Base-by-base conservation (phyloP, 306 rosid species). In the Vachellia pachyceras region DNA sequence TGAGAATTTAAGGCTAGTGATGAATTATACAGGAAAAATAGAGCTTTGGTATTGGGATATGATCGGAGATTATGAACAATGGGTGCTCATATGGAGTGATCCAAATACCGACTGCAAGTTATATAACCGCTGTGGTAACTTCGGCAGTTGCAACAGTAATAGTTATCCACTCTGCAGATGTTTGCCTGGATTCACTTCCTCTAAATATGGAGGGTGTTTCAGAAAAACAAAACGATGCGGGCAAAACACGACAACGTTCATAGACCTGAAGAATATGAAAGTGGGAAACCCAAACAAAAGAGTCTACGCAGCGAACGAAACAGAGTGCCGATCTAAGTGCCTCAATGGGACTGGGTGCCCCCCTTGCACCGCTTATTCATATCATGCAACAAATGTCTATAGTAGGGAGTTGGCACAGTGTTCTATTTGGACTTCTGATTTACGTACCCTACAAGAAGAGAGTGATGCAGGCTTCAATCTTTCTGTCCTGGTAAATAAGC, bases 361-460 rank as follows among this genome's bases (percentile, higher is more conserved):
- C 8, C 3, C 4, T 60, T 23, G 67, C 39, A 23, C 37, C 0
- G 67, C 67, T 5, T 60, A 60, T 60, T 60, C 17, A 11, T 60
- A 60, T 23, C 17, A 58, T 23, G 18, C 9, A 25, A 25, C 67
- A 23, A 1, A 4, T 60, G 7, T 3, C 25, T 1, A 54, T 54
- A n/a, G 12, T n/a, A 54, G 5, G 17, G 2, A 0, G 0, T 44
- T 10, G 2, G 2, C 1, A 7, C 60, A 0, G 5, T 91, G 91
- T 61, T 1, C 1, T 25, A 72, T 66, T 63, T 91, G 92, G 95
- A 45, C 13, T 0, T 1, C 0, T 1, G 36, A 18, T 11, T 76
- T 82, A 33, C n/a, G 25, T 3, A 77, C 68, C 60, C 0, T 54
- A 7, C 12, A 54, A n/a, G 60, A 17, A 54, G 60, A 7, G 23